These are phyloP conservation scores for Elsinoe perseae DNA, from an alignment of 2,329 filamentous ascomycete genomes.

Conservation along the genomic window DNA sequence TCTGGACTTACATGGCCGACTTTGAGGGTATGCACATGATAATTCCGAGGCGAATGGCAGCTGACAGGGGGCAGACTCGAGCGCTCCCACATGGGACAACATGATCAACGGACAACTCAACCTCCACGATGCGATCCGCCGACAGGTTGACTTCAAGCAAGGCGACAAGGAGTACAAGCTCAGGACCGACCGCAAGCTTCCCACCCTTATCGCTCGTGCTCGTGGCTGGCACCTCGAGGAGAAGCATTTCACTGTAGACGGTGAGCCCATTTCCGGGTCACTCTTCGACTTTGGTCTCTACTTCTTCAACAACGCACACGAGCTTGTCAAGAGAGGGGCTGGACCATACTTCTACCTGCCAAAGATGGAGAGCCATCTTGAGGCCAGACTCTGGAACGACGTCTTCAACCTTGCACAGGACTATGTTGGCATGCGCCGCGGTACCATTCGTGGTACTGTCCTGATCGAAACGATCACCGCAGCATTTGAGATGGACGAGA, in stretches of 20 bases:
- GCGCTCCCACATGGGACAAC: slow-evolving; percentile 95
- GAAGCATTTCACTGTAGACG: slow-evolving; percentile 94
- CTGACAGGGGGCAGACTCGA: slow-evolving; percentile 61
- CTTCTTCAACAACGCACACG: slow-evolving; percentile 96
- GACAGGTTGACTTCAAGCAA: slow-evolving; percentile 92
- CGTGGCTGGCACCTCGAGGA: slow-evolving; percentile 97
- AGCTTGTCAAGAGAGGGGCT: slow-evolving; percentile 72
- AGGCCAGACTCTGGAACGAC: slow-evolving; percentile 97
- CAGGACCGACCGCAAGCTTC: slow-evolving; percentile 75
- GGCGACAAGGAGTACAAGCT: slow-evolving; percentile 96
- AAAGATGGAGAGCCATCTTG: slow-evolving; percentile 96
- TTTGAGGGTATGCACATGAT: slow-evolving; percentile 66
- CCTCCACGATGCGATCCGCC: slow-evolving; percentile 90
- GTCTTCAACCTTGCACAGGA: slow-evolving; percentile 95
- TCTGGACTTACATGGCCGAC: slow-evolving; percentile 99
- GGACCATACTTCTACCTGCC: slow-evolving; percentile 98
- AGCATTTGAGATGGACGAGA: slow-evolving; percentile 99
- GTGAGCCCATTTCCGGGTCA: slow-evolving; percentile 83
- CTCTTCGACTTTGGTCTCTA: slow-evolving; percentile 98
- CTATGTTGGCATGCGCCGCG: slow-evolving; percentile 78
- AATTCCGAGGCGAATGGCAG: not conserved
- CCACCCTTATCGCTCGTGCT: slow-evolving; percentile 88
- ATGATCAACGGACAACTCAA: slow-evolving; percentile 99
- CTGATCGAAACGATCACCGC: slow-evolving; percentile 97
- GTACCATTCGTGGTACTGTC: slow-evolving; percentile 89